Evolutionary conservation across 2,329 filamentous ascomycete species (phyloP).

Genomic region (Aspergillus piperis): DNA sequence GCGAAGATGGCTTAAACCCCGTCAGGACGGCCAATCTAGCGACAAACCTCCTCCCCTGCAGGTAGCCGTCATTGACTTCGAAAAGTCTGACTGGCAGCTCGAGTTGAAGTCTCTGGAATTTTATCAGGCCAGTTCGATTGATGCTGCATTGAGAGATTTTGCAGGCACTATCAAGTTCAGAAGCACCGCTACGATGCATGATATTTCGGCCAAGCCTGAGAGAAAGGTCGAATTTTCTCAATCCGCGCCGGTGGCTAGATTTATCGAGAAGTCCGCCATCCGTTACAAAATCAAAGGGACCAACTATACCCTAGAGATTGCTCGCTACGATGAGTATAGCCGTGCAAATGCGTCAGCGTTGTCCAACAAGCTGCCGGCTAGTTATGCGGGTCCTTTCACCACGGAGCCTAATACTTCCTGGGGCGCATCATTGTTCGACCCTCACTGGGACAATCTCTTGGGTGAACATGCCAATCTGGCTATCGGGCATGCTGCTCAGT

Average conservation of each 20-base stretch:
- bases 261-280: conserved; percentile 44
- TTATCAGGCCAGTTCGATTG: conserved; percentile 30
- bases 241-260: conserved; percentile 29
- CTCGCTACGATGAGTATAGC: conserved; percentile 44
- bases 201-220: conserved; percentile 27
- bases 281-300: conserved; percentile 43
- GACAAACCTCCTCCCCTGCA: conserved; percentile 36
- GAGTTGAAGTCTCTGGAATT: conserved; percentile 45
- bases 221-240: conserved; percentile 35
- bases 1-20: conserved; percentile 39
- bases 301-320: conserved; percentile 46
- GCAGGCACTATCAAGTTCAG: conserved; percentile 32
- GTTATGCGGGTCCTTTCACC: conserved; percentile 21
- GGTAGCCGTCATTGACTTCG: conserved; percentile 40
- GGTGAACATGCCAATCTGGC: conserved; percentile 38
- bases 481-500: conserved; percentile 38
- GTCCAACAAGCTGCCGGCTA: conserved; percentile 11
- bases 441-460: conserved; percentile 45
- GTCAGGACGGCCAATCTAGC: conserved; percentile 20
- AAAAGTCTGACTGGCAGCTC: conserved; percentile 43
- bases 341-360: conserved; percentile 15
- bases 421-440: conserved; percentile 41
- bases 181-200: conserved; percentile 18
- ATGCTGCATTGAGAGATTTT: conserved; percentile 31
- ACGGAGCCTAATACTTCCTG: conserved; percentile 34